These are phyloP conservation scores for Clarireedia hainanense DNA, from an alignment of 2,329 filamentous ascomycete genomes.

Conservation along the genomic window DNA sequence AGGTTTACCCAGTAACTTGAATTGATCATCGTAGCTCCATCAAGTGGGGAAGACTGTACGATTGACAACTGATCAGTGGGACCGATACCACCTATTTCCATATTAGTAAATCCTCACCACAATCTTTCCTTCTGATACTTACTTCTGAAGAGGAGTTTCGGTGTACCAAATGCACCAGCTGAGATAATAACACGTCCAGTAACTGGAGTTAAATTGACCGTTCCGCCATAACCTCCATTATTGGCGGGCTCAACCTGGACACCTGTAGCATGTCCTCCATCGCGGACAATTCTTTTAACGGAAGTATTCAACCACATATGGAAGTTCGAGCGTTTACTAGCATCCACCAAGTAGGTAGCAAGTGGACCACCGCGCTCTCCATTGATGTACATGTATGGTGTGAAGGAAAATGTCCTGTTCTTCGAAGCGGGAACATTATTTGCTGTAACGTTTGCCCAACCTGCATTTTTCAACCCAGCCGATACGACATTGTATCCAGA, in stretches of 20 bases:
- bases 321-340: conserved; percentile 54
- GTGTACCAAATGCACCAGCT: conserved; percentile 60
- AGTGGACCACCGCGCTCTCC: conserved; percentile 63
- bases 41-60: conserved; percentile 37
- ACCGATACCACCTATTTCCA: conserved; percentile 43
- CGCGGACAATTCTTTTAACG: conserved; percentile 59
- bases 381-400: conserved; percentile 58
- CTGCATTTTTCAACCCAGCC: conserved; percentile 47
- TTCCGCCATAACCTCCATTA: conserved; percentile 47
- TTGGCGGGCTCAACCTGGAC: conserved; percentile 55
- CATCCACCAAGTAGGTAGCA: conserved; percentile 61
- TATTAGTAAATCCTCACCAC: not conserved
- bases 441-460: conserved; percentile 56
- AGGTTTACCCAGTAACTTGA: conserved; percentile 47
- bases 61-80: conserved; percentile 36
- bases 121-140: not conserved
- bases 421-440: conserved; percentile 52
- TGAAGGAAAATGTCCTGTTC: conserved; percentile 56
- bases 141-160: conserved; percentile 52
- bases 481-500: conserved; percentile 57
- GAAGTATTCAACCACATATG: conserved; percentile 57
- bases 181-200: conserved; percentile 61
- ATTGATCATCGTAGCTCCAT: conserved; percentile 44
- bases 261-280: conserved; percentile 53
- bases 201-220: conserved; percentile 49